Base-by-base conservation (phyloP, 768 basidiomycete species). In the Termitomyces sp. region DNA sequence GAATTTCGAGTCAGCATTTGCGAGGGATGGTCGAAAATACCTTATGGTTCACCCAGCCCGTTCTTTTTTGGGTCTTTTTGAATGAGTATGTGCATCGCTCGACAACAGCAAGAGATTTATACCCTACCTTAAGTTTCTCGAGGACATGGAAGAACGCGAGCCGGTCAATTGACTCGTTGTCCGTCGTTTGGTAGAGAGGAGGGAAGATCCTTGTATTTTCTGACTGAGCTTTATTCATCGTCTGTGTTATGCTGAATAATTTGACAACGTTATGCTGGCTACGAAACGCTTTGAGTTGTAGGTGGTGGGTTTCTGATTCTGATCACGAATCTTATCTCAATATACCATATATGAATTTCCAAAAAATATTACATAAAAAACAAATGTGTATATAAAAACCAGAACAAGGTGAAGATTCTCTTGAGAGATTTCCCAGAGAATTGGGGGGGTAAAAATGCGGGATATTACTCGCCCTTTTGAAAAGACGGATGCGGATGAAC, bases 111-210 rank as follows among this genome's bases (percentile, higher is more conserved):
- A 13, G 13, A 26, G 46, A 20, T 7, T 22, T 20, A 5, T 13
- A 26, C 9, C 55, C 39, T 56, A 92, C 94, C 85, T 98, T 98
- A 34, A 98, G 74, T 62, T 85, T 77, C 70, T 96, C 94, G 0
- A 98, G 71, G 16, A 96, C 74, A 65, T 98, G 96, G 54, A 98
- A 86, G 68, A 96, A 97, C 0, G 90, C 93, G 13, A 98, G 83
- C 53, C 85, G 82, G 68, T 97, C 94, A 4, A 71, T 63, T 7
- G 80, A 76, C 12, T 61, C 65, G 58, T 91, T 74, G 4, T 87
- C 82, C 0, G 78, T 76, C 0, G 80, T 65, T 3, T 58, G 54
- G 63, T 90, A 92, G 7, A 83, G 74, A 0, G 86, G 86, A 3
- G 83, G 81, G 59, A 87, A 88, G 2, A 70, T 67, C 20, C 87